Percentiles rank a stretch among this genome's conserved stretches.
These are phyloP conservation scores for Umbilicaria muhlenbergii DNA, from an alignment of 495 filamentous ascomycete genomes.

Conservation along the genomic window DNA sequence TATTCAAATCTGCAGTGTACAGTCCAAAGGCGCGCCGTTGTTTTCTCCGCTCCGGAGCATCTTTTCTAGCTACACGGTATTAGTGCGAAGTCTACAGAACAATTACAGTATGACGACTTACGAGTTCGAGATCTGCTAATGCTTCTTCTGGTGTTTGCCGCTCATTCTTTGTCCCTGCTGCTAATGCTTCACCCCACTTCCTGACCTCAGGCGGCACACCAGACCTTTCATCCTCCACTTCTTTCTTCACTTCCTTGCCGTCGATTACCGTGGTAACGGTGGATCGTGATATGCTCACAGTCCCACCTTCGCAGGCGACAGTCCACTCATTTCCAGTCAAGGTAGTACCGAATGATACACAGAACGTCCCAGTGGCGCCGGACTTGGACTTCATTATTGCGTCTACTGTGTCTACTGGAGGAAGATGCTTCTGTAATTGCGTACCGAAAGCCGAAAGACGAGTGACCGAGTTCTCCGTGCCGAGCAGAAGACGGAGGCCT, in stretches of 20 bases:
- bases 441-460: conserved; percentile 42
- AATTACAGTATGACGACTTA: conserved; percentile 41
- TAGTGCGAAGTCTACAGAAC: too few species aligned
- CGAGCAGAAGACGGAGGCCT: conserved; percentile 42
- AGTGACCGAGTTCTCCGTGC: conserved; percentile 28
- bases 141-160: conserved; percentile 50
- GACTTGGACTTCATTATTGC: conserved; percentile 41
- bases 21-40: conserved; percentile 1
- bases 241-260: conserved; percentile 26
- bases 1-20: neutral
- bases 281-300: conserved; percentile 24
- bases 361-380: conserved; percentile 47
- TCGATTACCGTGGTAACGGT: conserved; percentile 23
- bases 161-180: conserved; percentile 29
- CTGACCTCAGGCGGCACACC: conserved; percentile 52
- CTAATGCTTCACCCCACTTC: conserved; percentile 46
- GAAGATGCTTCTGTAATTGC: conserved; percentile 43
- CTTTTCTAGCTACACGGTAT: neutral
- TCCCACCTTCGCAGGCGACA: conserved; percentile 36
- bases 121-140: conserved; percentile 50
- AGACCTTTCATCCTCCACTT: conserved; percentile 36
- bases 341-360: conserved; percentile 50
- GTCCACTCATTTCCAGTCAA: conserved; percentile 35
- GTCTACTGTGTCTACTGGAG: conserved; percentile 61
- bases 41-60: too few species aligned